These are phyloP conservation scores for Auricularia auricula-judae DNA, from an alignment of 768 basidiomycete species.

Conservation along the genomic window DNA sequence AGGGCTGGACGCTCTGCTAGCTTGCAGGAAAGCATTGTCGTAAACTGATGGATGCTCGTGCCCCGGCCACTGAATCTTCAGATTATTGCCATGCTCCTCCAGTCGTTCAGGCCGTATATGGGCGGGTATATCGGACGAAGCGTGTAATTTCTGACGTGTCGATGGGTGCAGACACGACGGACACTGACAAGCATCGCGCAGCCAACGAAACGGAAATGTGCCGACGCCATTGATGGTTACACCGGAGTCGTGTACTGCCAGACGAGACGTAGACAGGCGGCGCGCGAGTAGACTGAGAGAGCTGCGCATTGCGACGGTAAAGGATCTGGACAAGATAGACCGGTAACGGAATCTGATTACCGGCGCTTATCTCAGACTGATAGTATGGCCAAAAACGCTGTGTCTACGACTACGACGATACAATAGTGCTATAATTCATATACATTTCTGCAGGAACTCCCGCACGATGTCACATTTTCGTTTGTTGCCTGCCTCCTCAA, in stretches of 20 bases:
- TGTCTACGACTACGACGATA: no score
- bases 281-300: no score
- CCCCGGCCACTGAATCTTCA: constrained; percentile 42
- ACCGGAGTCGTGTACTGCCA: not conserved
- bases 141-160: constrained; percentile 66
- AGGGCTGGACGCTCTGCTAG: constrained; percentile 34
- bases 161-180: constrained; percentile 63
- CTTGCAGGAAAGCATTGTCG: constrained; percentile 33
- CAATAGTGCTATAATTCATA: no score
- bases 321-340: no score
- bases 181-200: constrained; percentile 79
- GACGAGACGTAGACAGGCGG: no score
- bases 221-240: not conserved
- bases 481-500: no score
- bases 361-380: no score
- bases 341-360: no score
- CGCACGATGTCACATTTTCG: no score
- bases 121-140: constrained; percentile 51
- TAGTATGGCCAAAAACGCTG: no score
- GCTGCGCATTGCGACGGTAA: no score
- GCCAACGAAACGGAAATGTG: constrained; percentile 58
- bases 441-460: no score
- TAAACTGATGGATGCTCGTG: constrained; percentile 45
- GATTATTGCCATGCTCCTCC: constrained; percentile 27
- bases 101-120: constrained; percentile 40